phyloP scores from a whole-genome alignment of 2,329 filamentous ascomycete species.

The Exophiala sp. region DNA sequence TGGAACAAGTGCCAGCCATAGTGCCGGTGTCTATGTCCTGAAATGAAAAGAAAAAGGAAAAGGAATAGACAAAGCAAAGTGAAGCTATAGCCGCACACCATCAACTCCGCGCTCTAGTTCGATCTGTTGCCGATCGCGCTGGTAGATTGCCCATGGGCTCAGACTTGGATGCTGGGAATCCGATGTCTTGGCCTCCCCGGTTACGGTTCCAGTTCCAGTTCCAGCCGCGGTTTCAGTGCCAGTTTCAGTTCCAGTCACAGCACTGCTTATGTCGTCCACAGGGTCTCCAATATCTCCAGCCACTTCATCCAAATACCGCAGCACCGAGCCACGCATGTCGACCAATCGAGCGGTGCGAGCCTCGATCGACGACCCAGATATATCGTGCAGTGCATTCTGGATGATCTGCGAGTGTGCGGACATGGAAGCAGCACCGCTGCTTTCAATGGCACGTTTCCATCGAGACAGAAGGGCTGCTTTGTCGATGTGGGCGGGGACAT shows the following conservation, averaged over 20 bases:
- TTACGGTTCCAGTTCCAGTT: background rate
- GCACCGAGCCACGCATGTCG: slow-evolving; percentile 22
- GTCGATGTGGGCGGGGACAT: slow-evolving; percentile 13
- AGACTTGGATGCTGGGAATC: background rate
- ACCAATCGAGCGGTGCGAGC: slow-evolving; percentile 21
- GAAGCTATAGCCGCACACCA: background rate
- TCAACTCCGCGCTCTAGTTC: background rate
- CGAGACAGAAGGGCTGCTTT: slow-evolving; percentile 17
- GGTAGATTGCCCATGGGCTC: slow-evolving; percentile 12
- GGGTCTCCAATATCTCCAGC: slow-evolving; percentile 24
- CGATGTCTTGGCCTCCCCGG: too few relatives aligned
- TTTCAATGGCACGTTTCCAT: slow-evolving; percentile 21
- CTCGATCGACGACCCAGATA: slow-evolving; percentile 17
- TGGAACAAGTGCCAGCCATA: too few relatives aligned
- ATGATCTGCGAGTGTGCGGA: slow-evolving; percentile 18
- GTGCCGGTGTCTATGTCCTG: too few relatives aligned
- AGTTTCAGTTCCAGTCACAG: too few relatives aligned
- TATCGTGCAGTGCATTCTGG: slow-evolving; percentile 23
- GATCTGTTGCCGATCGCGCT: background rate
- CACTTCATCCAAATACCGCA: slow-evolving; percentile 22
- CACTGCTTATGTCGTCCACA: too few relatives aligned
- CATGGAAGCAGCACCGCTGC: background rate
- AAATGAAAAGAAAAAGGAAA: too few relatives aligned
- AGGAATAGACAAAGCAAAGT: background rate
- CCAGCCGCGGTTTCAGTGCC: too few relatives aligned